Conservation (phyloP, 129 eudicot species). For the Tagetes erecta region DNA sequence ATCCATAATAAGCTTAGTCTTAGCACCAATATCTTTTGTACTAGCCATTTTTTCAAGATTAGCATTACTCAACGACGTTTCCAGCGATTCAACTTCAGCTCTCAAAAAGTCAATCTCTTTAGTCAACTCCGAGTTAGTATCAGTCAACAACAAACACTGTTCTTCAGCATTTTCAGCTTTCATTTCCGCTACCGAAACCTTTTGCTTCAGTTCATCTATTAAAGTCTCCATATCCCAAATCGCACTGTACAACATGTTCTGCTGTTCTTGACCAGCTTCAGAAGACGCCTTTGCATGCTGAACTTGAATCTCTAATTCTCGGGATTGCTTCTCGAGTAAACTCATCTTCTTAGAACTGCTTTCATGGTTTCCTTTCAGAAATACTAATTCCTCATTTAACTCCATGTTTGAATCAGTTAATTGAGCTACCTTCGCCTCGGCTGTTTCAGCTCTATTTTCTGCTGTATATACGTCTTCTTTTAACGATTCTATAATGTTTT, state of each 20-base stretch:
- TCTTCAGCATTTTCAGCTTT: conserved; percentile 79
- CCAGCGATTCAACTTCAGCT: conserved; percentile 50
- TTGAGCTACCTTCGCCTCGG: conserved; percentile 57
- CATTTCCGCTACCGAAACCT: conserved; percentile 64
- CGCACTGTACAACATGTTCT: conserved; percentile 82
- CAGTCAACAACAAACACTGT: conserved; percentile 56
- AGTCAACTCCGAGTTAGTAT: conserved; percentile 58
- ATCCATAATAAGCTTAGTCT: conserved; percentile 70
- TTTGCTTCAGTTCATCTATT: conserved; percentile 89
- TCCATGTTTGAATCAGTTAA: conserved; percentile 77
- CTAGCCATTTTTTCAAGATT: conserved; percentile 49
- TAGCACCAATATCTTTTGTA: conserved; percentile 60
- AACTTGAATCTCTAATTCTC: conserved; percentile 69
- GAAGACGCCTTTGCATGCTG: conserved; percentile 71
- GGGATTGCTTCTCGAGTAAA: conserved; percentile 69
- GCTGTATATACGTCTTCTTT: conserved; percentile 55
- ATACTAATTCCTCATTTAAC: conserved; percentile 70
- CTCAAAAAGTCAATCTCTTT: conserved; percentile 61
- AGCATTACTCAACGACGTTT: conserved; percentile 53
- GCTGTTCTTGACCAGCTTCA: conserved; percentile 93
- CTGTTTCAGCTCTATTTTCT: conserved; percentile 60
- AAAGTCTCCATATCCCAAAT: conserved; percentile 99
- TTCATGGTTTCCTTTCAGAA: conserved; percentile 72
- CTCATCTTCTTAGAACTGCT: conserved; percentile 61
- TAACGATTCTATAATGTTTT: conserved; percentile 50